Evolutionary conservation across 345 rosid genomes (phyloP).

Genomic region (Euphorbia pulcherrima): DNA sequence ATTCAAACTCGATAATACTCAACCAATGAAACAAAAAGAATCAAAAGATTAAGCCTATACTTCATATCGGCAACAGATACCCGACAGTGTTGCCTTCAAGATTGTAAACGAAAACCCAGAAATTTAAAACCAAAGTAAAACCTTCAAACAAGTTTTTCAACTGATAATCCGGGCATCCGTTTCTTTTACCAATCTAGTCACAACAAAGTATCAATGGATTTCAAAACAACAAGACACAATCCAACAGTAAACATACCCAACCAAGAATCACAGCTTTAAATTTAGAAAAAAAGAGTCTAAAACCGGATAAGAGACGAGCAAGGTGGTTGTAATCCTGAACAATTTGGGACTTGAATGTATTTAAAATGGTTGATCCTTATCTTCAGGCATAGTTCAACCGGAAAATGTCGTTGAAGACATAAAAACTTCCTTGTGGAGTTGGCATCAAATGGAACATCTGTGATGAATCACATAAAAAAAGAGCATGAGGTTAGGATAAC

Average conservation of each 20-base stretch:
- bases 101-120: too few relatives aligned
- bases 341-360: background rate
- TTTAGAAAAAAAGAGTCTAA: conserved; percentile 16
- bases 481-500: conserved; percentile 2
- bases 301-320: conserved; percentile 19
- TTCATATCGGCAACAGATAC: too few relatives aligned
- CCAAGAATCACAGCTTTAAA: conserved; percentile 17
- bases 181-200: conserved; percentile 25
- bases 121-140: background rate
- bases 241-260: conserved; percentile 27
- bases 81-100: too few relatives aligned
- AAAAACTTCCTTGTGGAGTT: conserved; percentile 85
- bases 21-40: too few relatives aligned
- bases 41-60: too few relatives aligned
- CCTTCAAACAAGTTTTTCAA: conserved; percentile 9
- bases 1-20: too few relatives aligned
- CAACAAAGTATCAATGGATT: conserved; percentile 17
- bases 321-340: conserved; percentile 15
- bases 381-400: conserved; percentile 92
- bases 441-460: conserved; percentile 99
- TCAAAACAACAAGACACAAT: conserved; percentile 13
- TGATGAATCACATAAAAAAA: conserved; percentile 17
- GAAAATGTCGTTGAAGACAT: conserved; percentile 88
- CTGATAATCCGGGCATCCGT: background rate
- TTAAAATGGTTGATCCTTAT: background rate